Percentiles rank a stretch among this genome's conserved stretches.
Evolutionary conservation across 2,329 filamentous ascomycete species (phyloP).

Genomic region (Pseudonectria buxi): DNA sequence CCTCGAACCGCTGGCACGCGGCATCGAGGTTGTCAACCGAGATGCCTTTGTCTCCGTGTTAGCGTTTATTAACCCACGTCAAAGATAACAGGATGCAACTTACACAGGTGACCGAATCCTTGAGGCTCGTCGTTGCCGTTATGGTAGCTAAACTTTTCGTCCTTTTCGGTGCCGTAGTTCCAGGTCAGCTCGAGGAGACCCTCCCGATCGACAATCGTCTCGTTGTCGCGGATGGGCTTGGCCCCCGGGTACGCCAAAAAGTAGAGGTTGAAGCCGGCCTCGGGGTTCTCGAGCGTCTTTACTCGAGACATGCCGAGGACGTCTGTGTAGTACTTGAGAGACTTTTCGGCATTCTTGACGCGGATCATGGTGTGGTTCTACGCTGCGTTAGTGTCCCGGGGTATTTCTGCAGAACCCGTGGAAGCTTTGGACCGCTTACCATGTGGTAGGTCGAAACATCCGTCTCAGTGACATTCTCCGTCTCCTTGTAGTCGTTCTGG

Average conservation of each 20-base stretch:
- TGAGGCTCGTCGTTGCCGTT: constrained; percentile 87
- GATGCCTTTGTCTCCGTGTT: constrained; percentile 53
- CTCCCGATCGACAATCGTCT: constrained; percentile 60
- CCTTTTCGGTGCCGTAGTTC: constrained; percentile 79
- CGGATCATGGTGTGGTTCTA: constrained; percentile 92
- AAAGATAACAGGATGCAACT: constrained; percentile 24
- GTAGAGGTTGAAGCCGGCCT: constrained; percentile 79
- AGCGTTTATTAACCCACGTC: background rate
- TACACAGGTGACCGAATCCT: constrained; percentile 90
- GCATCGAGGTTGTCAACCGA: constrained; percentile 83
- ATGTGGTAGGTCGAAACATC: constrained; percentile 70
- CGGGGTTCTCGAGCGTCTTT: constrained; percentile 62
- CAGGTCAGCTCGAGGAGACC: constrained; percentile 87
- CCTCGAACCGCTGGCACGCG: constrained; percentile 81
- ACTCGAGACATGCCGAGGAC: constrained; percentile 82
- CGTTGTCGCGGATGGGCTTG: constrained; percentile 45
- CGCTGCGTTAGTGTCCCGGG: too few relatives aligned
- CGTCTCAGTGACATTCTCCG: constrained; percentile 64
- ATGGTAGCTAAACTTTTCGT: constrained; percentile 78
- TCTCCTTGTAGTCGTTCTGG: constrained; percentile 64
- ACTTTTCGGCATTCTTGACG: constrained; percentile 73
- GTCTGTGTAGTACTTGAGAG: constrained; percentile 75
- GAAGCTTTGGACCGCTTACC: constrained; percentile 29
- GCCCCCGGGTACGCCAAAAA: constrained; percentile 74
- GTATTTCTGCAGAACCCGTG: background rate